Evolutionary conservation across 495 filamentous ascomycete genomes (phyloP), one percentile per base, ranked within the genome.

Genomic region (Neohortaea acidophila): DNA sequence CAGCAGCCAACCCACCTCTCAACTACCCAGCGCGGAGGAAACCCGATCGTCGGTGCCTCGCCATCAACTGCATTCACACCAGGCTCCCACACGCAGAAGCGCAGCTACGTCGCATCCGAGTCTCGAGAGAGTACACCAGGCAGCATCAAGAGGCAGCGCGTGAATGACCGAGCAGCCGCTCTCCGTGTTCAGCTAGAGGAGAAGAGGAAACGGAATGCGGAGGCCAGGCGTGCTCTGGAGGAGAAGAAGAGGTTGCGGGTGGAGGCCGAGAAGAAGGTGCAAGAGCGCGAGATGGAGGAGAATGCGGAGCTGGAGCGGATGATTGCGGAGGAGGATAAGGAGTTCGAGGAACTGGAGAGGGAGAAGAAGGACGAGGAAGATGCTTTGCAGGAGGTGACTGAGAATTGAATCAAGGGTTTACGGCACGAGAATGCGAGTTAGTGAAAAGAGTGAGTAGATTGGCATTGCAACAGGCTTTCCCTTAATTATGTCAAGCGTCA

Each of bases 231-330:
- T 17, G 26, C 26, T 29, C 17, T 29, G 23, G 33, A 38, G 36
- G 26, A 33, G 20, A 29, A 44, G 36, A 20, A 37, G 30, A 30
- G 12, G 31, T 18, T 45, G 43, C 10, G 11, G 22, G 32, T 23
- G 36, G 18, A 29, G n/a, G 21, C 26, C 5, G 31, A 35, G 31
- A n/a, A 25, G 36, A 27, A 13, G 36, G n/a, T n/a, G 9, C 36
- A 35, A 25, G 24, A 29, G 8, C 26, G 28, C 17, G 38, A 41
- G 24, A 10, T 4, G 29, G 13, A 4, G 36, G 37, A 39, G 43
- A 35, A 33, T 14, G 31, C 18, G 21, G 25, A 8, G 10, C 21
- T 33, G 36, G 29, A 29, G 23, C 21, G 13, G 29, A 22, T 40
- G 36, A 19, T 15, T 13, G 28, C 21, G n/a, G 36, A 40, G 13